These are phyloP conservation scores for Glarea lozoyensis DNA, from an alignment of 495 filamentous ascomycete genomes.

Conservation along the genomic window DNA sequence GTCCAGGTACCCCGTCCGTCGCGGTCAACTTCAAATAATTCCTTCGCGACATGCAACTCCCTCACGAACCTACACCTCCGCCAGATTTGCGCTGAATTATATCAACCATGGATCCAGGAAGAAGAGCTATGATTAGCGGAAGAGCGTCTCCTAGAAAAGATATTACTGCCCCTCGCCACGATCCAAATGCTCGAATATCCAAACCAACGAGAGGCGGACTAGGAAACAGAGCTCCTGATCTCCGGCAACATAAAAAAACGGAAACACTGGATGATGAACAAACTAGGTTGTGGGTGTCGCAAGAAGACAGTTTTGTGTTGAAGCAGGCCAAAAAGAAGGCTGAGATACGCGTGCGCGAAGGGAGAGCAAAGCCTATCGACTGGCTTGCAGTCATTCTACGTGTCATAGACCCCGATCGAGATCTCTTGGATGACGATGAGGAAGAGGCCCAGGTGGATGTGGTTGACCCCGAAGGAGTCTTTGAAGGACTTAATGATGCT, in stretches of 20 bases:
- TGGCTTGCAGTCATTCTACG: constrained; percentile 88
- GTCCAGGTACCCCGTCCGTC: too few relatives aligned
- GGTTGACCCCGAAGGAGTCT: constrained; percentile 71
- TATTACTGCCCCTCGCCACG: constrained; percentile 19
- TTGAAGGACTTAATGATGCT: constrained; percentile 62
- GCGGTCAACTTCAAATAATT: not conserved
- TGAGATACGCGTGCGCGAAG: constrained; percentile 89
- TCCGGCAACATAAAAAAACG: constrained; percentile 38
- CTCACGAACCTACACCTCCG: not conserved
- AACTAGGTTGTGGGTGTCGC: constrained; percentile 75
- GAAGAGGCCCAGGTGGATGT: constrained; percentile 67
- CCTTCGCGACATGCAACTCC: not conserved
- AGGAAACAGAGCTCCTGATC: constrained; percentile 15
- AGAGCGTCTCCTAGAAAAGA: constrained; percentile 17
- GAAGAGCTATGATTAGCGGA: constrained; percentile 17
- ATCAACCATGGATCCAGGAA: constrained; percentile 18
- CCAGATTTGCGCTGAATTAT: not conserved
- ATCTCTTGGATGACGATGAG: constrained; percentile 74
- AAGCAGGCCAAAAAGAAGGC: constrained; percentile 98
- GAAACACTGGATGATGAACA: constrained; percentile 66
- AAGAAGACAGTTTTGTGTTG: constrained; percentile 93
- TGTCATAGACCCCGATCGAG: constrained; percentile 75
- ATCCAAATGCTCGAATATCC: constrained; percentile 17
- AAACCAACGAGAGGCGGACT: constrained; percentile 12
- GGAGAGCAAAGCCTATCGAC: constrained; percentile 87